A percentile compares a stretch with the other conserved stretches of the same genome.
Evolutionary conservation across 192 early-diverging fungal genomes (phyloP).

Genomic region (Gaertneriomyces semiglobifer): DNA sequence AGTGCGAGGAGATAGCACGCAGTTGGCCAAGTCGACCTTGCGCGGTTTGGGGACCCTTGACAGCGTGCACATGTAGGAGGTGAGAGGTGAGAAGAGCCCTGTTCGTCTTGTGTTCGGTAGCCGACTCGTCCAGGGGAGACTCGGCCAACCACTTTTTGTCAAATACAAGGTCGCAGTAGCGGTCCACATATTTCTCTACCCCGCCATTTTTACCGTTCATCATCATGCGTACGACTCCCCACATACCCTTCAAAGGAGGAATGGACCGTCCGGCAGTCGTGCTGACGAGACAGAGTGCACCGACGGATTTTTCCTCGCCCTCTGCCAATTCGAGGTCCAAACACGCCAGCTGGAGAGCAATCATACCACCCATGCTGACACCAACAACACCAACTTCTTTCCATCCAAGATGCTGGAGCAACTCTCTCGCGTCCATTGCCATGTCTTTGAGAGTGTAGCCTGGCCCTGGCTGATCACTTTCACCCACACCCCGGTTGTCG

Average conservation of each 20-base stretch:
- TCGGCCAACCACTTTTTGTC: not conserved
- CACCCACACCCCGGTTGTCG: constrained; percentile 81
- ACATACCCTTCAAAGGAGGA: constrained; percentile 23
- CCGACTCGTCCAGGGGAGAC: too few species aligned
- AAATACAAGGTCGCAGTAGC: constrained; percentile 19
- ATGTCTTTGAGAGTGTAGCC: constrained; percentile 70
- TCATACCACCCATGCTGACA: constrained; percentile 81
- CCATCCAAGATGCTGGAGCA: constrained; percentile 78
- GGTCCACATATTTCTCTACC: not conserved
- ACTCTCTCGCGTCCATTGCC: constrained; percentile 66
- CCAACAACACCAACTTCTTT: constrained; percentile 71
- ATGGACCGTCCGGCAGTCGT: constrained; percentile 55
- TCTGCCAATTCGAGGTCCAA: constrained; percentile 22
- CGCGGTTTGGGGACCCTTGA: constrained; percentile 33
- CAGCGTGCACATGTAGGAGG: not conserved
- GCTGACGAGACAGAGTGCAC: constrained; percentile 55
- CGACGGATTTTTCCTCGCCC: constrained; percentile 25
- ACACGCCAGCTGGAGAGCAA: constrained; percentile 67
- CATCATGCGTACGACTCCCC: constrained; percentile 11
- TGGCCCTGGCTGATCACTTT: constrained; percentile 38
- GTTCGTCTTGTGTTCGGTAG: not conserved
- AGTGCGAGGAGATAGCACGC: constrained; percentile 35
- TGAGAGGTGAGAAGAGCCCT: not conserved
- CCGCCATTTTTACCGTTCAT: not conserved
- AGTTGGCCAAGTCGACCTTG: constrained; percentile 33